Evolutionary conservation across 1,284 basidiomycete species (phyloP), one percentile per base, ranked within the genome.

Genomic region (Irpex sp.): DNA sequence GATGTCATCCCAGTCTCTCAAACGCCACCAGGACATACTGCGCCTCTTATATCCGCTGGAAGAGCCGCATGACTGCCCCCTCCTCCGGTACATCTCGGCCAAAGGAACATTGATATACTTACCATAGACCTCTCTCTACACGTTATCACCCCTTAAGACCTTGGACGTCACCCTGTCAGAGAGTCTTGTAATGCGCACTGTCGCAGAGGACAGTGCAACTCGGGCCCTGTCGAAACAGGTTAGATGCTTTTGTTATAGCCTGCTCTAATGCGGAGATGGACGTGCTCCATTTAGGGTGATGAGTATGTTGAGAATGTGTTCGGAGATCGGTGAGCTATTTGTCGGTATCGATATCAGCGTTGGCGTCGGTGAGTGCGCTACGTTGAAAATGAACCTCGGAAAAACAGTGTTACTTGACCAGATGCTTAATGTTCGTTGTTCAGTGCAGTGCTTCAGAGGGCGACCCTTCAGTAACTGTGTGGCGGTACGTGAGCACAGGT

Each of bases 211-310:
- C 62, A 7, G 57, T 56, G 19, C 65, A 31, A 71, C 54, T 1
- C 51, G 51, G 9, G 47, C 56, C 66, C 66, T 68, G 57, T 68
- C 67, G 47, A 69, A 58, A 9, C 39, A 51, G 36, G 50, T 39
- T 26, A 65, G 7, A 57, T 67, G 63, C 7, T 43, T 15, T 26
- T 15, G 37, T 5, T 21, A 6, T 4, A 61, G 15, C 58, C 59
- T 4, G 67, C 66, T 11, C 60, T 50, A 43, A 70, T 37, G 11
- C 58, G 56, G 62, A 71, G 60, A 58, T 65, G 63, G 57, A 71
- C 19, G n/a, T 63, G 62, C 33, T 66, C 61, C 11, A 71, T 46
- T 17, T 47, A 61, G n/a, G 56, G 61, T 6, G 65, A 63, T 31
- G 19, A 67, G 37, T 46, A 63, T 43, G 66, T 19, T 17, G 9